phyloP scores from a whole-genome alignment of 176 grass and related monocot species.

The Aegilops longissima region DNA sequence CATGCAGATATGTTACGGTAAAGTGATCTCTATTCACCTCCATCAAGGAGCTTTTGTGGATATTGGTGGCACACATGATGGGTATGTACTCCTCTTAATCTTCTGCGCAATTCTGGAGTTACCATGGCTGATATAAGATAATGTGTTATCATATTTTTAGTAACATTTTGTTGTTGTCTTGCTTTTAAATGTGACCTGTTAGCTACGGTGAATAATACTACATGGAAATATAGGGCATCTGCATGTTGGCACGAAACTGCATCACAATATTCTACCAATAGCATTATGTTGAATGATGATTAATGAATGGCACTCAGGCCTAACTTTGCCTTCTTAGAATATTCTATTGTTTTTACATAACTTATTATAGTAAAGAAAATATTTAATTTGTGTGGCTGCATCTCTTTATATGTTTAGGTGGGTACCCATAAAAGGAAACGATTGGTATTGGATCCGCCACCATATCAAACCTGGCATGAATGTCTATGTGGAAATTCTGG shows the following conservation, averaged over 20 bases:
- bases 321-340: not conserved
- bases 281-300: not conserved
- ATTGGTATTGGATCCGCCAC: slow-evolving; percentile 99
- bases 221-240: not conserved
- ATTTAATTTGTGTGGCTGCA: not conserved
- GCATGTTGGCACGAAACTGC: not conserved
- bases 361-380: not conserved
- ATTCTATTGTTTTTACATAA: not conserved
- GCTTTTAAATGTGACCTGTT: not conserved
- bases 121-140: not conserved
- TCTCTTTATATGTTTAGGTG: slow-evolving; percentile 56
- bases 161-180: not conserved
- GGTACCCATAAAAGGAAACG: slow-evolving; percentile 96
- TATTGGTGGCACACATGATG: slow-evolving; percentile 86
- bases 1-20: slow-evolving; percentile 78
- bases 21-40: slow-evolving; percentile 73
- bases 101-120: slow-evolving; percentile 1
- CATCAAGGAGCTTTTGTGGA: slow-evolving; percentile 96
- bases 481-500: slow-evolving; percentile 86
- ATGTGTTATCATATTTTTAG: not conserved
- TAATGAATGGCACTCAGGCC: not conserved
- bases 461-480: slow-evolving; percentile 95
- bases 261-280: not conserved
- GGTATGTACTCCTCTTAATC: slow-evolving; percentile 39
- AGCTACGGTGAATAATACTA: not conserved